Evolutionary conservation across 2,329 filamentous ascomycete species (phyloP), one percentile per base, ranked within the genome.

Genomic region (Penicillium sp.): DNA sequence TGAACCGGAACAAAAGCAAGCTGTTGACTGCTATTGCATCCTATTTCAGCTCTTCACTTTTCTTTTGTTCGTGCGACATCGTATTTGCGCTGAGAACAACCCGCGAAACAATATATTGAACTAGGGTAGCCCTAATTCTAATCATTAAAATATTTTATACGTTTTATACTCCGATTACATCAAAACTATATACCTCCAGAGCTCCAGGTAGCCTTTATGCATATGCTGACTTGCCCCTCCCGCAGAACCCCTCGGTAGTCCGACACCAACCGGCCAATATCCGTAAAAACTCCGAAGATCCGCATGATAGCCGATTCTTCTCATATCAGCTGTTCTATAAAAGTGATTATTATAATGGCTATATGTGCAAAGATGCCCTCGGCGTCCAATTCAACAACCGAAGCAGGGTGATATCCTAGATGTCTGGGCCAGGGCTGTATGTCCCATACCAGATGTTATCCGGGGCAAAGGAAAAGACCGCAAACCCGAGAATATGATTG

Each of bases 401-500:
- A 60, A 24, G 7, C 9, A 31, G 31, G 29, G 46, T 18, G 29
- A 39, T 37, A 45, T 29, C 31, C 49, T 22, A n/a, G 16, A 20
- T 29, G 1, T n/a, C 9, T 38, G 4, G n/a, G 4, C 31, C 37
- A 44, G 42, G 38, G 13, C 39, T 29, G 60, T 62, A 63, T 55
- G 58, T 43, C 31, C 51, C 55, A 60, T 64, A 64, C 60, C 56
- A 52, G 32, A 34, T 45, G 31, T 45, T 39, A 42, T 38, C 44
- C 45, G 50, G 48, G 51, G 53, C 34, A 48, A 53, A 46, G 39
- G 54, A 49, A 50, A 31, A 48, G 45, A n/a, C 38, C 45, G 29
- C 35, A 49, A 66, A 70, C 62, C 69, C 70, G 68, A 72, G 63
- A 5, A 22, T 47, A 11, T 72, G 65, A 72, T 72, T 72, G 70